Evolutionary conservation across 179 eudicot species (phyloP), one percentile per base, ranked within the genome.

Genomic region (Spinacia oleracea): DNA sequence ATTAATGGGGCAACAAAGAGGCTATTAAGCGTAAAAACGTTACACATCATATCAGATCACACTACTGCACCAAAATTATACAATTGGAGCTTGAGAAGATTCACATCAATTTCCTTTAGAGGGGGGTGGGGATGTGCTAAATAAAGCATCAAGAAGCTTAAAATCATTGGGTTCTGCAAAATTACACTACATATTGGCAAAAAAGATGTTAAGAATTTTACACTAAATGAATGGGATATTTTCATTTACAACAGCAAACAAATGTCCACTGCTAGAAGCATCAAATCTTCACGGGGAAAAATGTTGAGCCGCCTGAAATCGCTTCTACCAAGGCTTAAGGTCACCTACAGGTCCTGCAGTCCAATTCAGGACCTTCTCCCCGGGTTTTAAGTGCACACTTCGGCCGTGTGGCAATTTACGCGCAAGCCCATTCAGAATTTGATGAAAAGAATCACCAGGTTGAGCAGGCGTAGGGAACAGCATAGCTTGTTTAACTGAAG

Each of bases 401-500:
- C 38, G 70, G 69, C 85, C 89, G 21, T 94, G 97, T 0, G 98
- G 97, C 84, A 94, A 73, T 67, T 94, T 94, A n/a, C 97, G 91
- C 4, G 97, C 98, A 43, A 94, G 98, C 23, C 98, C 98, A 43
- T 94, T 94, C 81, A 94, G 80, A 29, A 94, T 94, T 78, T 94
- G 98, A 85, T 94, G 98, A 80, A 94, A 94, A 43, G 98, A 93
- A 62, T 94, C 98, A 64, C 98, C 91, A 0, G 95, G 74, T 83
- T 94, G 98, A 77, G 91, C 98, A 20, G 98, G 98, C 38, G 90
- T 91, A 40, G 98, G 98, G 58, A 93, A 92, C 74, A 94, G 81
- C 98, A 94, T 94, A 3, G 98, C 98, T 79, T 92, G 97, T 73
- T 94, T 94, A 88, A 94, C 92, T 0, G 97, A 94, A 80, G 98